A percentile compares a stretch with the other conserved stretches of the same genome.
Evolutionary conservation across 1,284 basidiomycete species (phyloP).

Genomic region (Ustilago loliicola): DNA sequence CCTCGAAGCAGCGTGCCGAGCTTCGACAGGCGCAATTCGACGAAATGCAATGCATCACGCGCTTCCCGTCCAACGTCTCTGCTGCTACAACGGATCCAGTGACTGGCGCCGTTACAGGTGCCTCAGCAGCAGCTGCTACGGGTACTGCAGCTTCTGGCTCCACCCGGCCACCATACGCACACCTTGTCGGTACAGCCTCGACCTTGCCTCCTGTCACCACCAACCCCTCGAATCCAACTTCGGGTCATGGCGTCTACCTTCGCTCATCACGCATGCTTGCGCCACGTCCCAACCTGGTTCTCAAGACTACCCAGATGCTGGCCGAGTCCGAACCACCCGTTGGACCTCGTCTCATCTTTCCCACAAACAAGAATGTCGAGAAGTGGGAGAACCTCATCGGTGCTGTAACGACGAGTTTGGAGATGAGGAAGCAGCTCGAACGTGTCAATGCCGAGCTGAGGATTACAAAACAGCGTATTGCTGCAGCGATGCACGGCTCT

Average conservation of each 20-base stretch:
- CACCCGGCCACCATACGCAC: constrained; percentile 61
- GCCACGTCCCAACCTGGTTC: constrained; percentile 60
- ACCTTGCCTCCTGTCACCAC: constrained; percentile 61
- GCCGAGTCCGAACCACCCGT: constrained; percentile 61
- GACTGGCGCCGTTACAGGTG: neutral
- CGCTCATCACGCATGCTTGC: constrained; percentile 67
- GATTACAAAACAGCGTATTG: constrained; percentile 44
- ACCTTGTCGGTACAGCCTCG: constrained; percentile 66
- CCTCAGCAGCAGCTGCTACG: neutral
- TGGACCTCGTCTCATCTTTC: constrained; percentile 63
- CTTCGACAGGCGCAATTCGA: constrained; percentile 64
- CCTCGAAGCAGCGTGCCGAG: constrained; percentile 58
- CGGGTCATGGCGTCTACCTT: constrained; percentile 66
- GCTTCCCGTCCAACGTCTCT: constrained; percentile 50
- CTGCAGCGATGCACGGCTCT: constrained; percentile 17
- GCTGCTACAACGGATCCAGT: neutral
- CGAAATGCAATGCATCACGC: constrained; percentile 64
- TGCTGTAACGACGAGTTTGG: constrained; percentile 66
- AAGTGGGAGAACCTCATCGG: constrained; percentile 70
- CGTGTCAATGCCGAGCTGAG: constrained; percentile 58
- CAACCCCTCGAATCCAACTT: constrained; percentile 47
- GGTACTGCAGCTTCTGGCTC: constrained; percentile 10
- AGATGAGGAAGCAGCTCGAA: constrained; percentile 68
- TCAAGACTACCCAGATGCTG: constrained; percentile 59
- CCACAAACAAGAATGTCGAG: constrained; percentile 66